phyloP scores from a whole-genome alignment of 78 protist genomes.

The Isochrysis galbana region DNA sequence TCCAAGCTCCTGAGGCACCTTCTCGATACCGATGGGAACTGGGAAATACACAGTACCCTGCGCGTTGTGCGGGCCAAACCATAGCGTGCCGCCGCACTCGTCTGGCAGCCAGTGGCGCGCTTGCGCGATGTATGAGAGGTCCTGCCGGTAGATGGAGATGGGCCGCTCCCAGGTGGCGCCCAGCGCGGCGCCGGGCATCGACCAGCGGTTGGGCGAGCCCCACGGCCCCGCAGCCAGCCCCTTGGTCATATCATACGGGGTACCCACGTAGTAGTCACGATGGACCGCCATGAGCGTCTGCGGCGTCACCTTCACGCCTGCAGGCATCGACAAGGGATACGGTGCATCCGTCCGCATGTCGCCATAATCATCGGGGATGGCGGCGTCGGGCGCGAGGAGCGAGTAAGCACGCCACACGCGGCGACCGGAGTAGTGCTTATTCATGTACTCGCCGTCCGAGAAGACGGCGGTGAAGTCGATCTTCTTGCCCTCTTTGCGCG shows the following conservation, averaged over 20 bases:
- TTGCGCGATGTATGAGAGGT: background rate
- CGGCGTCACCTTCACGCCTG: background rate
- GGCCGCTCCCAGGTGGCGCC: background rate
- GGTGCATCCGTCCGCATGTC: background rate
- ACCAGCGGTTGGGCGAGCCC: background rate
- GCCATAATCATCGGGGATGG: background rate
- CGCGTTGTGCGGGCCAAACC: background rate
- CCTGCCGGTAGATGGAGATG: background rate
- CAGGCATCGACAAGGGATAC: slow-evolving; percentile 14
- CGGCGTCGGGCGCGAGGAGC: slow-evolving; percentile 40
- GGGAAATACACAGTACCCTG: background rate
- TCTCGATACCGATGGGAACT: background rate
- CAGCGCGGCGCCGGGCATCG: background rate
- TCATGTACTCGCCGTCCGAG: background rate
- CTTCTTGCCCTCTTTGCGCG: background rate
- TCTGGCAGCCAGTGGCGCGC: background rate
- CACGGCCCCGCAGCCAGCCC: slow-evolving; percentile 47
- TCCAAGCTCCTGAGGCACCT: background rate
- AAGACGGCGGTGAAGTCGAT: slow-evolving; percentile 54
- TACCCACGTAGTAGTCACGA: slow-evolving; percentile 34
- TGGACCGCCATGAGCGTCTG: background rate
- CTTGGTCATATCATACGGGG: slow-evolving; percentile 33
- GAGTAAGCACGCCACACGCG: slow-evolving; percentile 60
- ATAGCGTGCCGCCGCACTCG: background rate
- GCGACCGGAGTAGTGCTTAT: slow-evolving; percentile 50